These are phyloP conservation scores for Cnidoscolus chayamansa DNA, from an alignment of 441 rosid species.

Conservation along the genomic window DNA sequence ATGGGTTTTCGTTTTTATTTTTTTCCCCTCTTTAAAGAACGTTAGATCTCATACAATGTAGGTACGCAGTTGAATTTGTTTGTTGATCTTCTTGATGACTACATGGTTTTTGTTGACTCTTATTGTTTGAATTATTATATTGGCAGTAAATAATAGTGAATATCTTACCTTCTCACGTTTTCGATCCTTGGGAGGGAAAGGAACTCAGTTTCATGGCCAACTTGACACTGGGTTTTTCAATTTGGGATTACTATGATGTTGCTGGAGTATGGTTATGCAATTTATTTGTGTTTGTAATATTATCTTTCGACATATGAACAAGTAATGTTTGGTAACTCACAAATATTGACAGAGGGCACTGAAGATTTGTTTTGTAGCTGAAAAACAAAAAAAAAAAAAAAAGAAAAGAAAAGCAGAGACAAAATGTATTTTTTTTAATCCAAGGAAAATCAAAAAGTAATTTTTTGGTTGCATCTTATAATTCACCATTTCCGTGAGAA, in stretches of 20 bases:
- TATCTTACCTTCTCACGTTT: neutral
- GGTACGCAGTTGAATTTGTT: constrained; percentile 9
- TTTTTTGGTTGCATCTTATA: neutral
- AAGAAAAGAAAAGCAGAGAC: neutral
- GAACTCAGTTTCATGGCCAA: neutral
- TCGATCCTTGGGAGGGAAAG: neutral
- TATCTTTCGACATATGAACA: neutral
- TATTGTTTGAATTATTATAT: neutral
- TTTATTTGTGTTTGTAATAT: neutral
- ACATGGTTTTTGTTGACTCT: neutral
- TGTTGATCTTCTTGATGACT: neutral
- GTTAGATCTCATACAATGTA: constrained; percentile 24
- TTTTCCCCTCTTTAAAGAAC: neutral
- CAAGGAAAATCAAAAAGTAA: neutral
- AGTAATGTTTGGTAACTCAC: neutral
- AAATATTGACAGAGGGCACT: neutral
- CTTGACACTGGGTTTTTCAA: neutral
- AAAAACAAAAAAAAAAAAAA: too few species aligned
- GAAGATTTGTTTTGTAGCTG: constrained; percentile 7
- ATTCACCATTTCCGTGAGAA: neutral
- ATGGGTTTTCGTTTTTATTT: constrained; percentile 9
- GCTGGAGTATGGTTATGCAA: neutral
- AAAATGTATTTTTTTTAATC: neutral
- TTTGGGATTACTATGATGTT: neutral
- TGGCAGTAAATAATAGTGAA: neutral